Conservation (phyloP, 2,329 filamentous ascomycete genomes). For the Fusarium sp. region DNA sequence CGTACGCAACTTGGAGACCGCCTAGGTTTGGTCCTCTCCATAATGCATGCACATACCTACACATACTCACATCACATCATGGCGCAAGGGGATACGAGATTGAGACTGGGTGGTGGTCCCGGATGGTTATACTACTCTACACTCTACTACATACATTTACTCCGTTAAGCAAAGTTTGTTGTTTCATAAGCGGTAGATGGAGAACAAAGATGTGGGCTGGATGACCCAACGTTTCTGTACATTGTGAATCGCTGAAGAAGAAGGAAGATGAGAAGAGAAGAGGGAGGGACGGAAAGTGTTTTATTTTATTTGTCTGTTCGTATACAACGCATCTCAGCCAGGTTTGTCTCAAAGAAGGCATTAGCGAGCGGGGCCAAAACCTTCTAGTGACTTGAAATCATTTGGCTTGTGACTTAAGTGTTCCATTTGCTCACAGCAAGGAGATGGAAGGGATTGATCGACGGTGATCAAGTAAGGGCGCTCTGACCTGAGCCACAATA, state of each 20-base stretch:
- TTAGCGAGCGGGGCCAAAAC: constrained; percentile 39
- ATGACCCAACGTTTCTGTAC: constrained; percentile 26
- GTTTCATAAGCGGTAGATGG: constrained; percentile 24
- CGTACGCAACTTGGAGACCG: constrained; percentile 32
- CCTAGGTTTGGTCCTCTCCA: constrained; percentile 29
- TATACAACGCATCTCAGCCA: constrained; percentile 43
- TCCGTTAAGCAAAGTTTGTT: constrained; percentile 38
- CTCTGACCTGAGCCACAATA: not conserved
- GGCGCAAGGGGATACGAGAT: constrained; percentile 41
- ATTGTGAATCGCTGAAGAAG: constrained; percentile 22
- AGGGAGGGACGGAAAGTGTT: constrained; percentile 6
- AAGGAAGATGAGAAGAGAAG: not conserved
- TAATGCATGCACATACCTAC: constrained; percentile 16
- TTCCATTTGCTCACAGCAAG: constrained; percentile 13
- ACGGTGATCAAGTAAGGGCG: not conserved
- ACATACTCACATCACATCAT: constrained; percentile 37
- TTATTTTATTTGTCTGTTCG: constrained; percentile 39
- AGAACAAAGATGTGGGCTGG: constrained; percentile 30
- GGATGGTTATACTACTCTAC: constrained; percentile 35
- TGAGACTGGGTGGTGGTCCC: constrained; percentile 39
- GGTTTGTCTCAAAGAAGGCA: constrained; percentile 38
- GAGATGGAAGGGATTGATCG: not conserved
- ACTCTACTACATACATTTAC: constrained; percentile 40
- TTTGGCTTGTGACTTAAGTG: constrained; percentile 12
- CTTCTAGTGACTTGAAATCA: constrained; percentile 16